phyloP scores from a whole-genome alignment of 768 basidiomycete species.

The Lactarius sanguifluus region DNA sequence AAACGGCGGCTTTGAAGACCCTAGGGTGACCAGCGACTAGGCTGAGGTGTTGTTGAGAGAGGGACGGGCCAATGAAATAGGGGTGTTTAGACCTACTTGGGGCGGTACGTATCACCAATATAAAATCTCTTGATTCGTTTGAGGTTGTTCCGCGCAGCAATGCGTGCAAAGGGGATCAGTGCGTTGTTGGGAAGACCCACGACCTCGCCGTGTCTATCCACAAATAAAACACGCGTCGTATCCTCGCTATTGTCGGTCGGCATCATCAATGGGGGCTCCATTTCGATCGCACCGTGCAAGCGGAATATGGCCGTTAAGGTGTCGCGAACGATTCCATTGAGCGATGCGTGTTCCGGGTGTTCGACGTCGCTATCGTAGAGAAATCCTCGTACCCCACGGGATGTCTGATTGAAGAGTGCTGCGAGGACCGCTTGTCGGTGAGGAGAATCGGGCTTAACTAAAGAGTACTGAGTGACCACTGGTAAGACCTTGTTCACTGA shows the following conservation, averaged over 20 bases:
- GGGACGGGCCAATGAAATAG: not conserved
- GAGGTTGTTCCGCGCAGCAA: constrained; percentile 66
- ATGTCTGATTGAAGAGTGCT: constrained; percentile 73
- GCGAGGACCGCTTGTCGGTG: constrained; percentile 78
- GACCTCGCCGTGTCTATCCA: constrained; percentile 79
- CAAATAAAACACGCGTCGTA: constrained; percentile 63
- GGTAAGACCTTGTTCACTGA: constrained; percentile 1
- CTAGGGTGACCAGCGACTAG: constrained; percentile 72
- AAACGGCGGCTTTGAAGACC: constrained; percentile 68
- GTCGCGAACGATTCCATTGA: constrained; percentile 77
- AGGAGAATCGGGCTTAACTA: constrained; percentile 77
- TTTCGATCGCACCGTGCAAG: constrained; percentile 87
- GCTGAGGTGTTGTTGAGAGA: constrained; percentile 39
- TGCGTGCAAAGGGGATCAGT: constrained; percentile 74
- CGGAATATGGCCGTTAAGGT: constrained; percentile 75
- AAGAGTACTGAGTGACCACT: not conserved
- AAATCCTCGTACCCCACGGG: constrained; percentile 61
- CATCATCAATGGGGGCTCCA: constrained; percentile 82
- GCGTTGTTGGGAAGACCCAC: constrained; percentile 72
- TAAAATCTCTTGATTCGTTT: constrained; percentile 83
- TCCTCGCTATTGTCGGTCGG: constrained; percentile 67
- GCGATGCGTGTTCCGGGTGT: constrained; percentile 63
- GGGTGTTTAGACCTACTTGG: constrained; percentile 48
- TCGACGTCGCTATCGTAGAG: constrained; percentile 74
- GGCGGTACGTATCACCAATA: constrained; percentile 68